phyloP scores from a whole-genome alignment of 2,329 filamentous ascomycete genomes.

The Cadophora gregata region DNA sequence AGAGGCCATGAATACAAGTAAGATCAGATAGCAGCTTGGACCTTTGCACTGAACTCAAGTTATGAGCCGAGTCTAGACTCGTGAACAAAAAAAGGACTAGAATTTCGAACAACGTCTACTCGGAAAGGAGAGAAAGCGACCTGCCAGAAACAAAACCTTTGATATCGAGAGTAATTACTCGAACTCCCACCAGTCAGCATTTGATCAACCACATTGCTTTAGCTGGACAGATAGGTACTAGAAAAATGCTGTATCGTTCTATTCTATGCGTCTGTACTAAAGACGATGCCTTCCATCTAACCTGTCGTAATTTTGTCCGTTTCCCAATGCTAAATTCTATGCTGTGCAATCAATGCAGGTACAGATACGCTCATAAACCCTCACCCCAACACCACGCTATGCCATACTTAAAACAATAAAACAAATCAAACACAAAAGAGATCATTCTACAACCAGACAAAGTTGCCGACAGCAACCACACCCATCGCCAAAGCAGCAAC shows the following conservation, averaged over 20 bases:
- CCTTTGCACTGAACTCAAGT: no score
- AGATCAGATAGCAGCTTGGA: no score
- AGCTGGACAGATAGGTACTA: background rate
- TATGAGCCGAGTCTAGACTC: no score
- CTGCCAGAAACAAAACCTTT: no score
- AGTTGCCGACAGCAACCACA: constrained; percentile 33
- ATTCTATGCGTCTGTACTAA: background rate
- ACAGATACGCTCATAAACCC: constrained; percentile 6
- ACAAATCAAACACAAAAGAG: constrained; percentile 17
- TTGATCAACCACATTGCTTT: background rate
- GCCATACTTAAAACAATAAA: constrained; percentile 17
- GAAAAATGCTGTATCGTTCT: background rate
- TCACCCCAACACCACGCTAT: constrained; percentile 36
- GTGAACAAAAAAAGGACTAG: no score
- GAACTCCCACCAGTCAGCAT: background rate
- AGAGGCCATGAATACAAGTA: no score
- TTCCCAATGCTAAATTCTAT: background rate
- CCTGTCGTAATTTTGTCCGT: background rate
- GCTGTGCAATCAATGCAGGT: constrained; percentile 9
- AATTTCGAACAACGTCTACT: no score
- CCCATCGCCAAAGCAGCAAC: constrained; percentile 29
- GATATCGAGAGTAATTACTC: background rate
- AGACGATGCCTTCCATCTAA: background rate
- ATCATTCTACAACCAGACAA: constrained; percentile 33
- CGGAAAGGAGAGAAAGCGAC: no score